Conservation (phyloP, 1,139 yeast species). For the Magnusiomyces fungicola region DNA sequence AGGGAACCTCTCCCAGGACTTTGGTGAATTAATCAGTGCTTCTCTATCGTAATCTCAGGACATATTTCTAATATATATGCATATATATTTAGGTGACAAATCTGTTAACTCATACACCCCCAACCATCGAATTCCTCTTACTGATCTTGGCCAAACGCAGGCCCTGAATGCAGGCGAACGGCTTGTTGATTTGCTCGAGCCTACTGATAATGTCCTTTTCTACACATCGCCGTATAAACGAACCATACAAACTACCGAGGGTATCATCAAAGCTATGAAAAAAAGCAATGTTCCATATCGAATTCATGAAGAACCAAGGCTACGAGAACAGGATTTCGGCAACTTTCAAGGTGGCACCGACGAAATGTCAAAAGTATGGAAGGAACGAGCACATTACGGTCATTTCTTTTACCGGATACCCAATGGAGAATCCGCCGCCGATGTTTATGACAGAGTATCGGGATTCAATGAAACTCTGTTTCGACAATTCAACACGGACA, state of each 20-base stretch:
- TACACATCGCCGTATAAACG: constrained; percentile 80
- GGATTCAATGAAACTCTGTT: constrained; percentile 82
- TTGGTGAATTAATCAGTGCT: not conserved
- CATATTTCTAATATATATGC: not conserved
- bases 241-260: constrained; percentile 73
- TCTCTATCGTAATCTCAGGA: not conserved
- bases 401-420: constrained; percentile 89
- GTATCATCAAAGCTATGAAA: constrained; percentile 54
- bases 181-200: constrained; percentile 45
- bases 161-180: constrained; percentile 63
- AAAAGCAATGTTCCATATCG: constrained; percentile 44
- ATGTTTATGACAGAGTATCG: constrained; percentile 83
- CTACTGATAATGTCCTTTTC: constrained; percentile 48
- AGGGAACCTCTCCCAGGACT: not conserved
- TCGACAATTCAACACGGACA: constrained; percentile 62
- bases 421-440: constrained; percentile 93
- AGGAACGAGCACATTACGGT: constrained; percentile 80
- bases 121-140: constrained; percentile 64
- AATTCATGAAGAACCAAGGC: constrained; percentile 76
- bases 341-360: constrained; percentile 70
- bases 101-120: constrained; percentile 67
- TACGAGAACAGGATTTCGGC: constrained; percentile 93
- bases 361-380: constrained; percentile 74
- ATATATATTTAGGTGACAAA: constrained; percentile 44
- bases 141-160: constrained; percentile 45